These are phyloP conservation scores for Pseudonectria buxi DNA, from an alignment of 2,329 filamentous ascomycete species.

Conservation along the genomic window DNA sequence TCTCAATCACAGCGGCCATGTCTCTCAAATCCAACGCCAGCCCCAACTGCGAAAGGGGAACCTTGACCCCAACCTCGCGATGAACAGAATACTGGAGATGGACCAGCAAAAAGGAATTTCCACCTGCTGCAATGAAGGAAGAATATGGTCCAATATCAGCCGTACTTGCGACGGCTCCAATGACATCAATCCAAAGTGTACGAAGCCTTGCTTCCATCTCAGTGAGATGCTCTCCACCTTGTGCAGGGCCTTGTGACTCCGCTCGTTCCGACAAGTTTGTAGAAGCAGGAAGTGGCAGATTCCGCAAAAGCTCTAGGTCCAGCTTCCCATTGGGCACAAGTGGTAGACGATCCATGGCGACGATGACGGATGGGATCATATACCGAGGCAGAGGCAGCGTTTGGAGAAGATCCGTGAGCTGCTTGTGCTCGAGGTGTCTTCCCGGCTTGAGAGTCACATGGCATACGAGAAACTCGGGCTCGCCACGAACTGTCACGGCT, in stretches of 20 bases:
- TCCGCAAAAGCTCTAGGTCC: constrained; percentile 19
- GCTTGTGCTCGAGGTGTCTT: too few relatives aligned
- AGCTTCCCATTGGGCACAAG: constrained; percentile 24
- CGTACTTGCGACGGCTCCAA: too few relatives aligned
- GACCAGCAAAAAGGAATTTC: too few relatives aligned
- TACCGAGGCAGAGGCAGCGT: constrained; percentile 24
- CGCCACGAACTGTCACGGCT: constrained; percentile 7
- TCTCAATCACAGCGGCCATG: too few relatives aligned
- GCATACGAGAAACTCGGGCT: constrained; percentile 18
- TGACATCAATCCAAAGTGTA: too few relatives aligned
- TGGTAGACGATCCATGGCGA: constrained; percentile 24
- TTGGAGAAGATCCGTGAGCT: constrained; percentile 6
- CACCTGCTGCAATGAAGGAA: too few relatives aligned
- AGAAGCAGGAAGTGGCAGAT: constrained; percentile 18
- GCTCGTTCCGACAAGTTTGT: background rate
- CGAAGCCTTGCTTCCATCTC: constrained; percentile 4
- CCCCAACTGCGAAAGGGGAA: too few relatives aligned
- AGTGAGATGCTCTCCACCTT: too few relatives aligned
- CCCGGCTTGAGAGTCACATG: constrained; percentile 24
- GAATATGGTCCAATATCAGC: too few relatives aligned
- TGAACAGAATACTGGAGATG: too few relatives aligned
- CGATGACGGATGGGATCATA: constrained; percentile 26
- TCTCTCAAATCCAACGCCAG: too few relatives aligned
- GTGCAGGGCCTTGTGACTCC: background rate
- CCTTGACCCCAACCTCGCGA: too few relatives aligned